Evolutionary conservation across 495 filamentous ascomycete species (phyloP).

Genomic region (Podospora anserina): DNA sequence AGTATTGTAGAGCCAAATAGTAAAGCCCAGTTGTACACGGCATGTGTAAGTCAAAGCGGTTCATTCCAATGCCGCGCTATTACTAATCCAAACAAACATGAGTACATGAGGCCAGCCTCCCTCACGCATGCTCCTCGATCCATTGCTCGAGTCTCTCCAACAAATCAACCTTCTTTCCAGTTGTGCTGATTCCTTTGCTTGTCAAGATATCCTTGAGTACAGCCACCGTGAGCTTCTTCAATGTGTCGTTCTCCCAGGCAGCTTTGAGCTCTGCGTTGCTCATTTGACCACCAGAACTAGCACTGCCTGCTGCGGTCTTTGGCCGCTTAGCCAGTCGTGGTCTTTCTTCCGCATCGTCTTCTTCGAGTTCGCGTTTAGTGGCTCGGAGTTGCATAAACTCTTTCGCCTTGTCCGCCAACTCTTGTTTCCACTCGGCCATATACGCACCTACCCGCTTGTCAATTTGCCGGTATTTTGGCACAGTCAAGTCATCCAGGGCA

Average conservation of each 20-base stretch:
- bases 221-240: constrained; percentile 70
- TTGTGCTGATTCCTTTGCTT: constrained; percentile 56
- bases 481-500: constrained; percentile 73
- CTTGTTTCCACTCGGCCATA: constrained; percentile 71
- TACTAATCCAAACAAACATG: neutral
- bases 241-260: constrained; percentile 54
- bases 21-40: neutral
- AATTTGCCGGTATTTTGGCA: constrained; percentile 75
- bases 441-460: constrained; percentile 80
- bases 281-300: constrained; percentile 32
- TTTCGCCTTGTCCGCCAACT: constrained; percentile 53
- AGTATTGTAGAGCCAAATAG: neutral
- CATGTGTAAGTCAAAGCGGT: neutral
- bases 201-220: constrained; percentile 66
- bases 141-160: constrained; percentile 74
- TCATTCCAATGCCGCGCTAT: neutral
- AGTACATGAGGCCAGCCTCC: neutral
- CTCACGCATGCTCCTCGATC: constrained; percentile 57
- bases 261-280: constrained; percentile 57
- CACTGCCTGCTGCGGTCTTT: constrained; percentile 32
- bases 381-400: constrained; percentile 32
- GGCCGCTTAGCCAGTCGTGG: constrained; percentile 41
- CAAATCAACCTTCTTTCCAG: constrained; percentile 75
- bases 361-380: constrained; percentile 45
- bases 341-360: constrained; percentile 39